Evolutionary conservation across 495 filamentous ascomycete genomes (phyloP).

Genomic region (Tuber melanosporum): DNA sequence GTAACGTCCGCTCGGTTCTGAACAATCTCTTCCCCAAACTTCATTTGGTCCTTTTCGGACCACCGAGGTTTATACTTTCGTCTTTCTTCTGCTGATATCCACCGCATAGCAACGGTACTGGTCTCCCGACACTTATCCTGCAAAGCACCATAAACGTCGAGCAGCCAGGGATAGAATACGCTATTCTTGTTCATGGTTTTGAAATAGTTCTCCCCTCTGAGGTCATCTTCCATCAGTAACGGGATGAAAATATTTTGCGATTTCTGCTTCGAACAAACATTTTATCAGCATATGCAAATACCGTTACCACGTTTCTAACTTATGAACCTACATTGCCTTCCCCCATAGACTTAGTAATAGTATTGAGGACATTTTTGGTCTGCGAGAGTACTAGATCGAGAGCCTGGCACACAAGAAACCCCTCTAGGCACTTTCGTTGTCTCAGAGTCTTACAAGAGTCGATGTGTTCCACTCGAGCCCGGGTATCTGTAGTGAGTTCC

Average conservation of each 20-base stretch:
- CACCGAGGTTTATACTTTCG: background rate
- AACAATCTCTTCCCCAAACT: background rate
- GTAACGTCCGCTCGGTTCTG: background rate
- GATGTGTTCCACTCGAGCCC: background rate
- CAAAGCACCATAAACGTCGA: background rate
- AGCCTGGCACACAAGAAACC: background rate
- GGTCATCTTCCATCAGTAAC: background rate
- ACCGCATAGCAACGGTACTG: background rate
- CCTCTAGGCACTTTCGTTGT: conserved; percentile 1
- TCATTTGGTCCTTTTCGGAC: background rate
- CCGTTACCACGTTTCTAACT: background rate
- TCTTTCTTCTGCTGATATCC: background rate
- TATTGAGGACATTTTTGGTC: background rate
- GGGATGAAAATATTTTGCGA: background rate
- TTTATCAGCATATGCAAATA: background rate
- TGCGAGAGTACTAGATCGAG: background rate
- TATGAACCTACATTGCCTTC: background rate
- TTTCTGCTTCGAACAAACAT: background rate
- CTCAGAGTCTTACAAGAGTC: background rate
- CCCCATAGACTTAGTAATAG: background rate
- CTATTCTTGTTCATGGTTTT: conserved; percentile 5
- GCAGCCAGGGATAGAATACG: conserved; percentile 3
- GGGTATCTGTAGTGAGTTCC: background rate
- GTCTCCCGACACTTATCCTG: background rate
- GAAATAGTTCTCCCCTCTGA: conserved; percentile 5